phyloP scores from a whole-genome alignment of 2,329 filamentous ascomycete species.

The Coniochaeta ligniaria region DNA sequence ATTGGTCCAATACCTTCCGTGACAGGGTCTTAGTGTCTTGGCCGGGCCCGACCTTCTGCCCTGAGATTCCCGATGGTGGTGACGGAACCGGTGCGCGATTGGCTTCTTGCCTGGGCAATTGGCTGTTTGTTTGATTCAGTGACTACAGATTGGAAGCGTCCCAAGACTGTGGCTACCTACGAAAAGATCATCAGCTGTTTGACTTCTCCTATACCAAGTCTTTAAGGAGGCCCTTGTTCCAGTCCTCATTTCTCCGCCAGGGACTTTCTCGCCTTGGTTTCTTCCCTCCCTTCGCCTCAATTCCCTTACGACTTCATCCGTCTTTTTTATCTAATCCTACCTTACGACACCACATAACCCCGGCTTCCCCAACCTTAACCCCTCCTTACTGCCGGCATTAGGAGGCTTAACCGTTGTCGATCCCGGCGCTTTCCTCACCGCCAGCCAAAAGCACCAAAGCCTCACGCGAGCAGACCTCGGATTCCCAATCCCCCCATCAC shows the following conservation, averaged over 20 bases:
- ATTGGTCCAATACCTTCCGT: neutral
- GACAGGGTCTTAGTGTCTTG: neutral
- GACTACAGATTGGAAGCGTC: neutral
- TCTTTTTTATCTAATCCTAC: neutral
- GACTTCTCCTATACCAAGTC: neutral
- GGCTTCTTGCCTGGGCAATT: neutral
- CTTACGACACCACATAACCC: neutral
- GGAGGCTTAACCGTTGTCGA: neutral
- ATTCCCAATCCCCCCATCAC: slow-evolving; percentile 2
- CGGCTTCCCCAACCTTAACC: neutral
- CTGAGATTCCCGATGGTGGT: slow-evolving; percentile 17
- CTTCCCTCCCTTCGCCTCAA: neutral
- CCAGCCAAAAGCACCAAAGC: slow-evolving; percentile 4
- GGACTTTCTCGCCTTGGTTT: neutral
- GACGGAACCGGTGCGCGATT: slow-evolving; percentile 7
- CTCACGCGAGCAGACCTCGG: slow-evolving; percentile 14
- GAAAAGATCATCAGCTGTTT: neutral
- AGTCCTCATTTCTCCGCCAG: neutral
- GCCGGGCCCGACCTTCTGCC: slow-evolving; percentile 8
- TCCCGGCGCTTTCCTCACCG: neutral
- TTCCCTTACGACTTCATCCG: neutral
- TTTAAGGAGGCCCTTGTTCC: neutral
- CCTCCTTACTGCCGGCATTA: neutral
- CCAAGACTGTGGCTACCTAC: neutral
- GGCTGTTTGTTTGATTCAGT: slow-evolving; percentile 1